A percentile compares a stretch with the other conserved stretches of the same genome.
These are phyloP conservation scores for Aspergillus fructus DNA, from an alignment of 2,329 filamentous ascomycete species.

Conservation along the genomic window DNA sequence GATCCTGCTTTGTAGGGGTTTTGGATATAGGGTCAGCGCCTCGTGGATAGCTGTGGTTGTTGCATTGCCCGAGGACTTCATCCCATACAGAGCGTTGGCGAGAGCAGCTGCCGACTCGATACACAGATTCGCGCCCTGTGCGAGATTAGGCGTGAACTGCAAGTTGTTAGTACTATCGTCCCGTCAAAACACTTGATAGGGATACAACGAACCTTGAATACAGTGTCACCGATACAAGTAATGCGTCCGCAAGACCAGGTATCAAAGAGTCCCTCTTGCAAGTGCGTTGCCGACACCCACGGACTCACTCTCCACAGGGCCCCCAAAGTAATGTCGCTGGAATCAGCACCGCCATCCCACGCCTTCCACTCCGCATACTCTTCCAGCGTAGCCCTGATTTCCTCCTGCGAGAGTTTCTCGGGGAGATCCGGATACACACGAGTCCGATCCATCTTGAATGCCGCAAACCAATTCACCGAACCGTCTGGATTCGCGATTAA, in stretches of 20 bases:
- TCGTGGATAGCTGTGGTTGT: neutral
- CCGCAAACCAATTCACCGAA: no score
- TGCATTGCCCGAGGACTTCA: neutral
- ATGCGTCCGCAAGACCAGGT: neutral
- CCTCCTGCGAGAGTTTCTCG: neutral
- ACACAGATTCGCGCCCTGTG: conserved; percentile 14
- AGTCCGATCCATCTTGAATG: no score
- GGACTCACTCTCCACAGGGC: neutral
- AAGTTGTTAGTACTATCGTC: neutral
- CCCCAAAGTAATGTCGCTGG: neutral
- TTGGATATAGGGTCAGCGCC: no score
- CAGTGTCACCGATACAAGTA: neutral
- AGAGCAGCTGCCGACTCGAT: conserved; percentile 12
- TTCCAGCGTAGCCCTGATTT: neutral
- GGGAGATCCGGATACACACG: no score
- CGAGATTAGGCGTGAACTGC: conserved; percentile 17
- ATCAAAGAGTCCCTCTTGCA: neutral
- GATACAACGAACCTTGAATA: neutral
- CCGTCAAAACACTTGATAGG: neutral
- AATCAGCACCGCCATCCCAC: neutral
- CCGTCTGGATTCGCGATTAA: no score
- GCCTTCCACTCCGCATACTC: neutral
- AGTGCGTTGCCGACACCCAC: neutral
- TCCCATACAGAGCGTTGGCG: neutral
- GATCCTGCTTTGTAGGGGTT: no score